phyloP scores from a whole-genome alignment of 2,329 filamentous ascomycete species.

The Westerdykella ornata region DNA sequence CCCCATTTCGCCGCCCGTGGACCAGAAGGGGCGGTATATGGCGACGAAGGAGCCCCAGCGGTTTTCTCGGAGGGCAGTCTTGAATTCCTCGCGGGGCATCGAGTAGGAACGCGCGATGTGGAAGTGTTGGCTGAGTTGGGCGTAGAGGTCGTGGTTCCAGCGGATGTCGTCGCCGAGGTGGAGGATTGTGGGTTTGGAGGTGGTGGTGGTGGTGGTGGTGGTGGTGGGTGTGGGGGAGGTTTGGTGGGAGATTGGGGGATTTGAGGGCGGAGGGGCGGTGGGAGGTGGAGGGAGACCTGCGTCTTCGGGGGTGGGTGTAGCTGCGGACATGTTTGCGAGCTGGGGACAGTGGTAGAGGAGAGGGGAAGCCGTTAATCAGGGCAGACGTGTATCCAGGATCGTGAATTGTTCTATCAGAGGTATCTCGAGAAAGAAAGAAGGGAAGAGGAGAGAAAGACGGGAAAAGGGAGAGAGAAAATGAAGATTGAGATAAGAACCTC shows the following conservation, averaged over 20 bases:
- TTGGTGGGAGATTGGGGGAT: background rate
- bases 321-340: conserved; percentile 12
- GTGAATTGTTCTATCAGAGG: too few relatives aligned
- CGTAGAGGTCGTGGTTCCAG: conserved; percentile 42
- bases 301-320: conserved; percentile 23
- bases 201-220: background rate
- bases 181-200: conserved; percentile 35
- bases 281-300: conserved; percentile 14
- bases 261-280: background rate
- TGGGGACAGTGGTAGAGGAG: too few relatives aligned
- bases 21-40: conserved; percentile 56
- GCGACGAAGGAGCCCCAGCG: conserved; percentile 41
- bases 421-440: too few relatives aligned
- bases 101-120: conserved; percentile 37
- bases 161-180: conserved; percentile 42
- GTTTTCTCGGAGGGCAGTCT: conserved; percentile 31
- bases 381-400: too few relatives aligned
- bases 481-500: too few relatives aligned
- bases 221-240: background rate
- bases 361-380: too few relatives aligned
- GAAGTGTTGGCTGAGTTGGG: conserved; percentile 33
- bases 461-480: too few relatives aligned
- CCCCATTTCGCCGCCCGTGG: conserved; percentile 59
- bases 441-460: too few relatives aligned
- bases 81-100: conserved; percentile 37